Evolutionary conservation across 306 rosid genomes (phyloP).

Genomic region (Cajanus cajan): DNA sequence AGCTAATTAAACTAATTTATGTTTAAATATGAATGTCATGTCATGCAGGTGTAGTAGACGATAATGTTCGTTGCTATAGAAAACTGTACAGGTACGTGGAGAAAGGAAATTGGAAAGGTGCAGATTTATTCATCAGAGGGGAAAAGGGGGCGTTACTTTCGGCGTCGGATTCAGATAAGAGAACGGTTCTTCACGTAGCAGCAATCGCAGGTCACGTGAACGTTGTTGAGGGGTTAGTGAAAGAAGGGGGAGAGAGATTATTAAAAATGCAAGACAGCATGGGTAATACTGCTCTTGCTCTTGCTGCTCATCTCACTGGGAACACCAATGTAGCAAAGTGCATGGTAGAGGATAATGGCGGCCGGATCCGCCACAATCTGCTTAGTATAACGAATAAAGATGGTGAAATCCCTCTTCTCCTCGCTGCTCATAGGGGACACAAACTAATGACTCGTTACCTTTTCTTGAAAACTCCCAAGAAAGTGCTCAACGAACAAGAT

Average conservation of each 20-base stretch:
- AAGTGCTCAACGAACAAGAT: background rate
- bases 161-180: background rate
- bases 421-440: background rate
- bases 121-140: background rate
- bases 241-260: background rate
- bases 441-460: slow-evolving; percentile 19
- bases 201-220: background rate
- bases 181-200: slow-evolving; percentile 28
- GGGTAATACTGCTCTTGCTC: slow-evolving; percentile 17
- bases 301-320: background rate
- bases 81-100: background rate
- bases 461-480: rapidly evolving
- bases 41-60: background rate
- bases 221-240: background rate
- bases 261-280: background rate
- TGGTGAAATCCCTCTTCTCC: slow-evolving; percentile 1
- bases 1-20: background rate
- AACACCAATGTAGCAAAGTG: background rate
- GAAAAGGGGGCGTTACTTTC: background rate
- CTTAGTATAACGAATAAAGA: background rate
- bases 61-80: background rate
- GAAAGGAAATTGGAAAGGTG: background rate
- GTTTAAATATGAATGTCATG: background rate
- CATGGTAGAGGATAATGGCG: background rate
- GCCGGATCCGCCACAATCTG: background rate